Evolutionary conservation across 768 basidiomycete species (phyloP).

Genomic region (Lactifluus subvellereus): DNA sequence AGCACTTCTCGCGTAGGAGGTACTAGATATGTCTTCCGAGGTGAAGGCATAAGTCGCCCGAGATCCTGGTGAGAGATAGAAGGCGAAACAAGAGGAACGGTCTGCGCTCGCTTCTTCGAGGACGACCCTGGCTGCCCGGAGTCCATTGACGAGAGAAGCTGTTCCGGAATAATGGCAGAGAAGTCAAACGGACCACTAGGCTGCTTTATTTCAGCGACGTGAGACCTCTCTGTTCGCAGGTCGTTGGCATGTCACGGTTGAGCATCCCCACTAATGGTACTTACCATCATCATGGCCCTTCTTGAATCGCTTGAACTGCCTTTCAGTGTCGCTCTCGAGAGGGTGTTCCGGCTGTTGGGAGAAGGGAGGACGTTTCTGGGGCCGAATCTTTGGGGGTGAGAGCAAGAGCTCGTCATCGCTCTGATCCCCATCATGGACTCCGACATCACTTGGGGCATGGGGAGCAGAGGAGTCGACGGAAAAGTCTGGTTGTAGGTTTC

Average conservation of each 20-base stretch:
- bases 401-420: conserved; percentile 5
- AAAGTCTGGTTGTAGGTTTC: neutral
- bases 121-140: neutral
- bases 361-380: conserved; percentile 5
- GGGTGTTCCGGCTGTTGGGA: neutral
- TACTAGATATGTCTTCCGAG: conserved; percentile 4
- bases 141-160: neutral
- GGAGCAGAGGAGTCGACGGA: neutral
- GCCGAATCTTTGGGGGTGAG: conserved; percentile 10
- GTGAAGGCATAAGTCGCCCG: conserved; percentile 12
- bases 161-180: conserved; percentile 3
- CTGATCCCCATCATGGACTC: neutral
- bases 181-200: conserved; percentile 24
- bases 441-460: neutral
- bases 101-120: conserved; percentile 16
- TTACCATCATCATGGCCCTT: conserved; percentile 6
- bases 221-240: neutral
- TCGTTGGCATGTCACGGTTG: neutral
- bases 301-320: conserved; percentile 11
- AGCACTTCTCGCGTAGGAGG: conserved; percentile 15
- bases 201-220: neutral
- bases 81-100: conserved; percentile 20
- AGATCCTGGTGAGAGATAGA: conserved; percentile 11
- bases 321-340: neutral
- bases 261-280: neutral